A percentile compares a stretch with the other conserved stretches of the same genome.
These are phyloP conservation scores for Populus deltoides DNA, from an alignment of 345 rosid species.

Conservation along the genomic window DNA sequence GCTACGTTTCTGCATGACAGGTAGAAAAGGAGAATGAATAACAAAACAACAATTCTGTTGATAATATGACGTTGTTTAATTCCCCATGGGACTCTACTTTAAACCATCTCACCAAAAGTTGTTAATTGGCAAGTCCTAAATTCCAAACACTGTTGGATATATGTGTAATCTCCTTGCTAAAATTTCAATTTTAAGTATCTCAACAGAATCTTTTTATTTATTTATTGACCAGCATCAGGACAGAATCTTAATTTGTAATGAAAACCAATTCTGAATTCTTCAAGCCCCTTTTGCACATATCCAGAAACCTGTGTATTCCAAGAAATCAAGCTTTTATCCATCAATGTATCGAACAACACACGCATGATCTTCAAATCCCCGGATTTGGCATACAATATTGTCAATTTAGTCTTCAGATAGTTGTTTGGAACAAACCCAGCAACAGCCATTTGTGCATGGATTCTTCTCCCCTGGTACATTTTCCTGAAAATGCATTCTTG, in stretches of 20 bases:
- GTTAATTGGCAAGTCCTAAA: neutral
- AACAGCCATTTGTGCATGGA: conserved; percentile 70
- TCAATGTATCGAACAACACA: conserved; percentile 2
- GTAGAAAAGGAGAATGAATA: neutral
- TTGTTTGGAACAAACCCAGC: conserved; percentile 44
- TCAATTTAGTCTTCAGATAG: conserved; percentile 54
- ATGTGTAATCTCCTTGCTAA: neutral
- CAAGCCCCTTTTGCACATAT: conserved; percentile 10
- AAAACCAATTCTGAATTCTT: conserved; percentile 24
- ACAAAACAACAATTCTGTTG: neutral
- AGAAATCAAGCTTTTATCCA: conserved; percentile 4
- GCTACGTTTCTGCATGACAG: conserved; percentile 55
- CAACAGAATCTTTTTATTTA: neutral
- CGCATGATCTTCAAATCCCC: conserved; percentile 27
- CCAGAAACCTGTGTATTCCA: conserved; percentile 5
- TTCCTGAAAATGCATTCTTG: conserved; percentile 65
- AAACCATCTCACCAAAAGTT: neutral
- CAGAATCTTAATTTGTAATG: conserved; percentile 30
- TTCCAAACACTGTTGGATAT: neutral
- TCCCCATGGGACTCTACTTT: neutral
- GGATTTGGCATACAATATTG: conserved; percentile 54
- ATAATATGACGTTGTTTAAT: neutral
- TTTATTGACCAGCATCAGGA: neutral
- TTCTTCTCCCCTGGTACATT: conserved; percentile 45
- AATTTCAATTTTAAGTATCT: neutral